phyloP scores from a whole-genome alignment of 2,329 filamentous ascomycete species.

The Talaromyces sp. region DNA sequence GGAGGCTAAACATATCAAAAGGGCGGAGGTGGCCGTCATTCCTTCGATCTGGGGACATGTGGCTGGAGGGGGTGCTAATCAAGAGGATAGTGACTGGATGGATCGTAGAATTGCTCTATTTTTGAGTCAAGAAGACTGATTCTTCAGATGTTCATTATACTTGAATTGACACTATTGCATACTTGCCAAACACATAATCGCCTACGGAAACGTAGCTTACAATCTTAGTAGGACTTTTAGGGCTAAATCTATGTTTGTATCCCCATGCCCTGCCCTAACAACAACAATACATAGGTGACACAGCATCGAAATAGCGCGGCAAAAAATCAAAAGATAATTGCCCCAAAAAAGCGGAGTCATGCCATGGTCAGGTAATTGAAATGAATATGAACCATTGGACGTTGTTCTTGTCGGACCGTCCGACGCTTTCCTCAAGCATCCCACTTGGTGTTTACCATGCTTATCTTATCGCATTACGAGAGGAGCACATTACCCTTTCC shows the following conservation, averaged over 20 bases:
- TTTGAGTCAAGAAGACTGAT: conserved; percentile 15
- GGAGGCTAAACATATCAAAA: conserved; percentile 18
- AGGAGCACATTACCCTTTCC: background rate
- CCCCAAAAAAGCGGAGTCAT: background rate
- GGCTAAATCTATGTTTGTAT: background rate
- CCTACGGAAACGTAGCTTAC: background rate
- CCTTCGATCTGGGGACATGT: conserved; percentile 34
- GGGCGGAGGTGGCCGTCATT: conserved; percentile 27
- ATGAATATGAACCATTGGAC: background rate
- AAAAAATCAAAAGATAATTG: background rate
- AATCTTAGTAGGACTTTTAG: background rate
- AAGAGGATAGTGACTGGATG: conserved; percentile 29
- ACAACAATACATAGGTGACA: background rate
- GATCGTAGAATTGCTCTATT: conserved; percentile 25
- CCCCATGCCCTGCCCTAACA: background rate
- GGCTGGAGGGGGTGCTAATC: conserved; percentile 29
- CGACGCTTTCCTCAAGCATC: background rate
- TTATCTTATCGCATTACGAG: conserved; percentile 8
- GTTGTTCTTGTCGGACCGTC: background rate
- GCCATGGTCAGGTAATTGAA: background rate
- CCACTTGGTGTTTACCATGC: background rate
- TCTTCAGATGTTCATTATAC: background rate
- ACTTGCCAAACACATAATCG: background rate
- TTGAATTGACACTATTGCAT: background rate
- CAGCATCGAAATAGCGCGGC: background rate